Evolutionary conservation across 176 grass and related monocot species (phyloP), one percentile per base, ranked within the genome.

Genomic region (Luzula sylvatica): DNA sequence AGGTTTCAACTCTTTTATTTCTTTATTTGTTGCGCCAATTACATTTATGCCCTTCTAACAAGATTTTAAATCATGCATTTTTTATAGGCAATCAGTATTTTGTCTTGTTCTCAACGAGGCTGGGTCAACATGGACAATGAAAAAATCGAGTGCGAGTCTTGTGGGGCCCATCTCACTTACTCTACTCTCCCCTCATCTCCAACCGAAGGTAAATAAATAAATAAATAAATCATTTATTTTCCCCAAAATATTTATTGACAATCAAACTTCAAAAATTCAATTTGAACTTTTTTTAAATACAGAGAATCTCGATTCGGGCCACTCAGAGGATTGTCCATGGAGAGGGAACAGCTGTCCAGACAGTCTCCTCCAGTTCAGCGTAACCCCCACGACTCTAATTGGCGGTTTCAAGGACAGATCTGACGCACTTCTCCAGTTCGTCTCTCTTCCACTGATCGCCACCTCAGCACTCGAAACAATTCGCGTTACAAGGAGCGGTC

Each of bases 351-450:
- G 81, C 68, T 98, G 92, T 68, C 77, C 77, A 52, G 92, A 90
- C 55, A 90, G 69, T 61, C 73, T 98, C 71, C 74, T 86, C 58
- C 85, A 98, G 59, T 83, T 98, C 50, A 86, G 80, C 51, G 78
- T 83, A 30, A 86, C 81, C 49, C 71, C 79, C 62, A 71, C 78
- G 38, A 68, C 85, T 45, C 74, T 98, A 51, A 70, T 98, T 50
- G 92, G 85, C 48, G 85, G 85, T 40, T 98, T 79, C 65, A 96
- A 96, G 73, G 92, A 96, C 53, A 70, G 85, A 4, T 96, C 80
- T 24, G 92, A 96, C 78, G 81, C 81, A 15, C 85, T 96, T 70
- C 57, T 98, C 49, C 81, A 98, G 50, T 98, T 90, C 68, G 23
- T 53, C 11, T 79, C 74, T 15, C 84, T 96, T 71, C 92, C 92